phyloP scores from a whole-genome alignment of 2,329 filamentous ascomycete genomes.

The Claviceps fusiformis region DNA sequence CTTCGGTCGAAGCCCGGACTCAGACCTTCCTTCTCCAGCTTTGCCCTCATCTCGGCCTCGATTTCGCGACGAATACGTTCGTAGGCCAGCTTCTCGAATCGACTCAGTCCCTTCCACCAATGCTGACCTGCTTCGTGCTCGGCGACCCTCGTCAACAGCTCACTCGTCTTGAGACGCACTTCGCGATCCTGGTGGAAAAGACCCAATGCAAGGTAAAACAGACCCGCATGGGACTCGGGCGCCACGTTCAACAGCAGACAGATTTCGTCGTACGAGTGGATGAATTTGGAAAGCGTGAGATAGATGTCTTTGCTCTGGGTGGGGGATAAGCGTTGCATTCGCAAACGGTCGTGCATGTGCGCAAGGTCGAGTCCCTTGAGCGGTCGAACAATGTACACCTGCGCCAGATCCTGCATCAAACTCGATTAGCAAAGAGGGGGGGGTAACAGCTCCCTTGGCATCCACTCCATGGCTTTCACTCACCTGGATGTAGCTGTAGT shows the following conservation, averaged over 20 bases:
- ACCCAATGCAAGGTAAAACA: conserved; percentile 84
- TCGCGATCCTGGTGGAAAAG: conserved; percentile 80
- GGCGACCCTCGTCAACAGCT: conserved; percentile 67
- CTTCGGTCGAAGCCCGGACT: conserved; percentile 30
- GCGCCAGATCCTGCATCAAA: conserved; percentile 44
- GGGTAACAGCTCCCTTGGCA: too few relatives aligned
- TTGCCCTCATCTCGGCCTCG: conserved; percentile 36
- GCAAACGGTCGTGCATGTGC: conserved; percentile 83
- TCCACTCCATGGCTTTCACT: conserved; percentile 7
- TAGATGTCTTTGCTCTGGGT: conserved; percentile 75
- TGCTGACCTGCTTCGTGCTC: conserved; percentile 84
- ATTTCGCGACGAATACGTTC: conserved; percentile 60
- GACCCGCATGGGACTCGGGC: conserved; percentile 71
- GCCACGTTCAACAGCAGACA: conserved; percentile 71
- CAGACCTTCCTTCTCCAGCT: conserved; percentile 31
- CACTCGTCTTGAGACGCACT: conserved; percentile 64
- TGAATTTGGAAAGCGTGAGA: conserved; percentile 59
- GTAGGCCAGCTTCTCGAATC: conserved; percentile 80
- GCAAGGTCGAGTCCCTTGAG: conserved; percentile 75
- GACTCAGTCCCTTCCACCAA: conserved; percentile 77
- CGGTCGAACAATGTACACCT: conserved; percentile 50
- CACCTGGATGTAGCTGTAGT: conserved; percentile 88
- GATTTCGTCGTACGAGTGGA: conserved; percentile 72
- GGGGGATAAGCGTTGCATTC: conserved; percentile 64
- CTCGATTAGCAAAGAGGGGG: too few relatives aligned